Evolutionary conservation across 1,139 yeast genomes (phyloP).

Genomic region (Blastobotrys ciferrii): DNA sequence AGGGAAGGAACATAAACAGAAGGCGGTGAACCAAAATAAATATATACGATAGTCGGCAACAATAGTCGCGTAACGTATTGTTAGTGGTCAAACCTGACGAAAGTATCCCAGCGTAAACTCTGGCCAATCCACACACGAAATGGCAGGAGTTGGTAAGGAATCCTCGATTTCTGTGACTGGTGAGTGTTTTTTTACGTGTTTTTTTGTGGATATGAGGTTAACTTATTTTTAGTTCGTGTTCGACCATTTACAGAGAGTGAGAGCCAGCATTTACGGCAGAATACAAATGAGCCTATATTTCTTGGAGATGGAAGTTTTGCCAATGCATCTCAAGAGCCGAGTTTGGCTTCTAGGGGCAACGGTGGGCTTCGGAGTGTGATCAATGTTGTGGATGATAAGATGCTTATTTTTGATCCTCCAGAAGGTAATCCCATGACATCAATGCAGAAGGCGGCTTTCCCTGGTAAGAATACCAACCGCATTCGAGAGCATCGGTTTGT

Average conservation of each 20-base stretch:
- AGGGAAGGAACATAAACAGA: background rate
- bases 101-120: background rate
- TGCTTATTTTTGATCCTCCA: constrained; percentile 89
- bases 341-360: constrained; percentile 16
- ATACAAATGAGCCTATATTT: constrained; percentile 40
- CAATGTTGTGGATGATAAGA: constrained; percentile 80
- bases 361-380: constrained; percentile 58
- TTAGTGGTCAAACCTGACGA: background rate
- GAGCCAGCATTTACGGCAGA: constrained; percentile 40
- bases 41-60: background rate
- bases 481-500: constrained; percentile 76
- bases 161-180: constrained; percentile 78
- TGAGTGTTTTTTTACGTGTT: constrained; percentile 16
- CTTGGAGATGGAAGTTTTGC: constrained; percentile 56
- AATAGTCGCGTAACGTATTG: background rate
- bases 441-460: constrained; percentile 60
- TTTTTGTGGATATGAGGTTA: background rate
- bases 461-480: constrained; percentile 39
- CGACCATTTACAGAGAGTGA: constrained; percentile 76
- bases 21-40: background rate
- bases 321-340: constrained; percentile 24
- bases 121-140: background rate
- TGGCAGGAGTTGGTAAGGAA: constrained; percentile 39
- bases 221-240: constrained; percentile 47
- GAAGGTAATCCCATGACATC: constrained; percentile 64